These are phyloP conservation scores for Arabidopsis hybrid DNA, from an alignment of 441 rosid species.

Conservation along the genomic window DNA sequence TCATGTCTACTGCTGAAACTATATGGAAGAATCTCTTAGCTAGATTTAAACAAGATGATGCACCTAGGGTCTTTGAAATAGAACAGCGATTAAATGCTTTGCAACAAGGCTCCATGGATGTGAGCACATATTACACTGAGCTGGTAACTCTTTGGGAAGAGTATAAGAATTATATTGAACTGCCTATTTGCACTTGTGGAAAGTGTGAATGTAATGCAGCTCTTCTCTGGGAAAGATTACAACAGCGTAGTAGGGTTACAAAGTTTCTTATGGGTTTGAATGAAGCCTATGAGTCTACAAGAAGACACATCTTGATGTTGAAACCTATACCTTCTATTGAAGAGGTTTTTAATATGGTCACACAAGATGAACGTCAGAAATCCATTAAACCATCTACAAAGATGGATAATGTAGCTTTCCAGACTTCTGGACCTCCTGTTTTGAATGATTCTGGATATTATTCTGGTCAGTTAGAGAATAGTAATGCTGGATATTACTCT, in stretches of 20 bases:
- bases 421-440: no score
- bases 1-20: accelerated
- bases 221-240: background rate
- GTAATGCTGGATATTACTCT: no score
- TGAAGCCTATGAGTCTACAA: background rate
- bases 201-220: background rate
- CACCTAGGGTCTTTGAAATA: background rate
- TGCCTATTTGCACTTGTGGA: background rate
- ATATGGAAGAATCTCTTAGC: background rate
- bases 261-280: background rate
- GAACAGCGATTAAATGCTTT: background rate
- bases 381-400: accelerated
- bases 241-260: accelerated
- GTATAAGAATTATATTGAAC: no score
- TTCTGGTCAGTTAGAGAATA: no score
- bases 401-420: background rate
- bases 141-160: background rate
- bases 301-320: background rate
- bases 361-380: background rate
- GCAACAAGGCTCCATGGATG: background rate
- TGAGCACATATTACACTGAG: background rate
- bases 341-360: background rate
- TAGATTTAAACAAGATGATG: background rate
- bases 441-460: no score
- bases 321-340: background rate